Evolutionary conservation across 371 early-diverging fungal species (phyloP), one percentile per base, ranked within the genome.

Genomic region (Rhizomucor miehei): DNA sequence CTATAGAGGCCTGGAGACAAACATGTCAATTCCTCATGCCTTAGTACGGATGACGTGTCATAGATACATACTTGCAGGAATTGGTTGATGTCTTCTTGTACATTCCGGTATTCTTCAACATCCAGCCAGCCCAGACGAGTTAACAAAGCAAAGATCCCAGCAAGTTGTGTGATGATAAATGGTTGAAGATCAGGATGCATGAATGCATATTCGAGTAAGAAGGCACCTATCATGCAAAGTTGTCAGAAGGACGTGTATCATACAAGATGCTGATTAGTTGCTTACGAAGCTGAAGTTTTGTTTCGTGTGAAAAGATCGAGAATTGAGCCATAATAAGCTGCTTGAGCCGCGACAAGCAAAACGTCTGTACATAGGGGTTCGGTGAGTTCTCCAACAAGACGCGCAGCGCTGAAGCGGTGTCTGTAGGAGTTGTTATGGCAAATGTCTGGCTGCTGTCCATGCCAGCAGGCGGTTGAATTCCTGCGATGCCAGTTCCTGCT

Each of bases 41-140:
- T 29, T 8, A 29, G 5, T 29, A 8, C 8, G 5, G 3, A 29
- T 29, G 29, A 29, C 5, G 29, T 29, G 8, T 8, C 29, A n/a
- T n/a, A n/a, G 29, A 24, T 21, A 29, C 12, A 63, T 68, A 84
- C 89, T 72, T 88, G 81, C 36, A 86, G 73, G 57, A 89, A 89
- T 51, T 85, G 83, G 12, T 77, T 59, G 24, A 91, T 69, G 40
- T 87, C 85, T 49, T 79, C 79, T 20, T 88, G 60, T 0, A 87
- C 75, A 23, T 79, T 72, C 37, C 78, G 79, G 59, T 90, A 92
- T 35, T 87, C 86, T 13, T 80, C 79, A 19, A 82, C 63, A 37
- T 91, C 92, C 38, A 84, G 76, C 93, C 94, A 94, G 6, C 91
- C 91, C 13, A 91, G 65, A 57, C 89, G 87, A 20, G 90, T 89